Base-by-base conservation (phyloP, 331 rosid species). In the Rhamnella rubrinervis region DNA sequence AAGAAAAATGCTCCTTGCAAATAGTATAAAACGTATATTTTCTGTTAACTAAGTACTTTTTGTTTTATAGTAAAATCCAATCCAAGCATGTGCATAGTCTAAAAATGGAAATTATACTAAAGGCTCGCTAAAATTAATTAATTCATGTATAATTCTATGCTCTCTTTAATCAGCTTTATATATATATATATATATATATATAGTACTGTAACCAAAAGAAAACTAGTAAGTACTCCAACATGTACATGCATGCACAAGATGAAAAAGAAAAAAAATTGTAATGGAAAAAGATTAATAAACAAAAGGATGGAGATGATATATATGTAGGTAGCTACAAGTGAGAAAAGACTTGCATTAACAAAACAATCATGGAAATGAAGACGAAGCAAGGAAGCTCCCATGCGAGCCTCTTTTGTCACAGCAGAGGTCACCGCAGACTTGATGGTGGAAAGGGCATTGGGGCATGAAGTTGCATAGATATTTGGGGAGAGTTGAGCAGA, bases 341-440 rank as follows among this genome's bases (percentile, higher is more conserved):
- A 31, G 66, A 65, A 39, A 52, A 1, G 70, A 85, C 93, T 78
- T 82, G 79, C 97, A 73, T 87, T 87, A 70, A 92, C 97, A 78
- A 92, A 92, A 68, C 97, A 92, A 52, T 92, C 97, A 63, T 92
- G 97, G 71, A 92, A 91, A 68, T 91, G 96, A 72, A 91, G 97
- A 50, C 96, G 97, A 0, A 88, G 97, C 39, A 91, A 57, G 26
- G 97, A 92, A 0, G 96, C 97, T 0, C 97, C 97, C 96, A 89
- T 87, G 76, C 97, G 91, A 46, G 61, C 37, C 63, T 92, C 97
- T 0, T 28, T 78, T 15, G n/a, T 37, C 0, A 92, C 86, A 1
- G 96, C 93, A 20, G 88, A 44, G 35, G 1, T 0, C 0, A 89
- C 82, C 1, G 74, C 87, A 0, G 76, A 23, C 37, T 51, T 81